These are phyloP conservation scores for Phytophthora sojae DNA, from an alignment of 352 stramenopile genomes.

Conservation along the genomic window DNA sequence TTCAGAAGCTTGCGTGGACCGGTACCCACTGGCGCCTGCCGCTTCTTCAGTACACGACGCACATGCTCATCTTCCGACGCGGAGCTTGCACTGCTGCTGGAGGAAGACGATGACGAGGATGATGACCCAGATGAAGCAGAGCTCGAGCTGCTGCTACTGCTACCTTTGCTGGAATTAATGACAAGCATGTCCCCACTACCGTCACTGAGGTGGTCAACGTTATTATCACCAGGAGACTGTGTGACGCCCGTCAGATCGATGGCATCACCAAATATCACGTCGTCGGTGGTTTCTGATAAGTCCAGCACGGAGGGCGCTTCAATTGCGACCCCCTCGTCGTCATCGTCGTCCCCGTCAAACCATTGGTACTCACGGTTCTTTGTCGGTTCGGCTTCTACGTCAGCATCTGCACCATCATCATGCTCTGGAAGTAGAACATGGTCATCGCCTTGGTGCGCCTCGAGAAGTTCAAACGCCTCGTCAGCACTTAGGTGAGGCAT, in stretches of 20 bases:
- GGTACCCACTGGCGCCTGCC: constrained; percentile 14
- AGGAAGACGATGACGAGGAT: constrained; percentile 30
- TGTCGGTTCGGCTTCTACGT: constrained; percentile 17
- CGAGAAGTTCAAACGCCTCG: constrained; percentile 35
- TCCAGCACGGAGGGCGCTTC: constrained; percentile 26
- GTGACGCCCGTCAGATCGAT: constrained; percentile 17
- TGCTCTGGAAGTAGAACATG: constrained; percentile 27
- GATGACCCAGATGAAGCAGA: constrained; percentile 32
- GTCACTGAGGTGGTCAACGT: constrained; percentile 35
- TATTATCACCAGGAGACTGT: neutral
- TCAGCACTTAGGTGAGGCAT: constrained; percentile 39
- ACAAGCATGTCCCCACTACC: constrained; percentile 37
- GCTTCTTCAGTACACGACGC: constrained; percentile 14
- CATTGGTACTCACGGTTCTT: constrained; percentile 40
- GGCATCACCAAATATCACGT: constrained; percentile 33
- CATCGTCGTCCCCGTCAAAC: constrained; percentile 47
- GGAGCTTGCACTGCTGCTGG: constrained; percentile 37
- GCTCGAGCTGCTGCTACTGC: constrained; percentile 22
- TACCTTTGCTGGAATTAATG: constrained; percentile 32
- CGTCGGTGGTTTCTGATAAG: constrained; percentile 24
- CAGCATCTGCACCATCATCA: constrained; percentile 15
- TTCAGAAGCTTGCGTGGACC: constrained; percentile 30
- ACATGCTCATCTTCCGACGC: constrained; percentile 30
- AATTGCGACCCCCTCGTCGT: constrained; percentile 29
- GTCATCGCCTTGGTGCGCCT: constrained; percentile 35